Conservation (phyloP, 2,329 filamentous ascomycete species). For the Alternaria rosae region DNA sequence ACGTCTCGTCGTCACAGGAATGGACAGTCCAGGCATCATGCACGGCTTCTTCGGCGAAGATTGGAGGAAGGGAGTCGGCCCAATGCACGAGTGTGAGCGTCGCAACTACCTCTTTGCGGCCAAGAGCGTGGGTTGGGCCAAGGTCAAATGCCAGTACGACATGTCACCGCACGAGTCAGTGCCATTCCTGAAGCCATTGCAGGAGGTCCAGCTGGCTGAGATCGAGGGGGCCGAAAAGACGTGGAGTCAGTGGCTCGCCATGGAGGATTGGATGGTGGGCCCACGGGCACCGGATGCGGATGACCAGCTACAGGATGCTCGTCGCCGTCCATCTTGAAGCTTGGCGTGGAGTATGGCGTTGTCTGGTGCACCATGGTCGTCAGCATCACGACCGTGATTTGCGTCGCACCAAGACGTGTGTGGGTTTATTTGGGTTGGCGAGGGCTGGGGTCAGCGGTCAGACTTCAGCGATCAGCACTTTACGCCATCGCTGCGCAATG, state of each 20-base stretch:
- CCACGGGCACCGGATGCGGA: constrained; percentile 69
- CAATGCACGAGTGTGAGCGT: constrained; percentile 85
- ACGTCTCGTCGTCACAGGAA: constrained; percentile 87
- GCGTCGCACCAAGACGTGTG: constrained; percentile 17
- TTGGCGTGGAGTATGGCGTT: constrained; percentile 33
- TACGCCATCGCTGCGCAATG: constrained; percentile 14
- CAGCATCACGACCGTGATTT: constrained; percentile 8
- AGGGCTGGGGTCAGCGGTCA: constrained; percentile 23
- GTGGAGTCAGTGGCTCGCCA: constrained; percentile 95
- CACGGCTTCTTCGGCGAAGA: constrained; percentile 98
- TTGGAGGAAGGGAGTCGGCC: constrained; percentile 80
- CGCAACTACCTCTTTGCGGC: constrained; percentile 95
- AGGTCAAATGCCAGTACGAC: constrained; percentile 90
- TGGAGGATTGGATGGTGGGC: constrained; percentile 99
- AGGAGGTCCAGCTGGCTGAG: constrained; percentile 77
- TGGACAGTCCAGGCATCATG: constrained; percentile 84
- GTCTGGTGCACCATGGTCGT: constrained; percentile 19
- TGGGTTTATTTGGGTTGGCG: constrained; percentile 14
- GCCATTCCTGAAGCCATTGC: constrained; percentile 86
- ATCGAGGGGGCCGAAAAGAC: constrained; percentile 80
- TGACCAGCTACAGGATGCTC: constrained; percentile 31
- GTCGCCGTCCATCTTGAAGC: constrained; percentile 31
- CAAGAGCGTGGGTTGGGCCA: constrained; percentile 89
- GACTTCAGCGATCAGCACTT: constrained; percentile 15
- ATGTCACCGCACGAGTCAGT: constrained; percentile 82